phyloP scores from a whole-genome alignment of 2,329 filamentous ascomycete genomes.

The Purpureocillium takamizusanense region DNA sequence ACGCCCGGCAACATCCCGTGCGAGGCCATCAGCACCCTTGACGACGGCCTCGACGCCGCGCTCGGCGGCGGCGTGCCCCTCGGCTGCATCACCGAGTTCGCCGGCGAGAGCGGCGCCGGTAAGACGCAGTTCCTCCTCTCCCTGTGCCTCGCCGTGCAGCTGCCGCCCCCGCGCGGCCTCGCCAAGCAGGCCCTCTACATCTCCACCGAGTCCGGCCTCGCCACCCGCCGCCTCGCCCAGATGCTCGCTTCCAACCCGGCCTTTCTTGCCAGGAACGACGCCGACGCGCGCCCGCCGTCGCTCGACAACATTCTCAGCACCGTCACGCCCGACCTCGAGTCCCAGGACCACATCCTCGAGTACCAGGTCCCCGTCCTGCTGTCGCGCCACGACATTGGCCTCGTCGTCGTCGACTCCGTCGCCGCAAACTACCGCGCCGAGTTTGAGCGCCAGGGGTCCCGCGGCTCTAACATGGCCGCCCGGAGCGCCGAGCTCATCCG shows the following conservation, averaged over 20 bases:
- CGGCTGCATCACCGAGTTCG: slow-evolving; percentile 78
- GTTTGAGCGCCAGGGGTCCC: slow-evolving; percentile 53
- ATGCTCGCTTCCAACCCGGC: slow-evolving; percentile 60
- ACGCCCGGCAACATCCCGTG: slow-evolving; percentile 24
- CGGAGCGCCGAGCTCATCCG: slow-evolving; percentile 69
- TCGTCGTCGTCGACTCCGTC: slow-evolving; percentile 83
- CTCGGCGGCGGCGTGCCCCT: slow-evolving; percentile 74
- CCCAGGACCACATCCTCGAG: slow-evolving; percentile 87
- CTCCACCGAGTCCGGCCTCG: slow-evolving; percentile 80
- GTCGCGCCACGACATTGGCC: slow-evolving; percentile 63
- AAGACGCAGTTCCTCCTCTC: slow-evolving; percentile 92
- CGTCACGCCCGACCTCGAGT: slow-evolving; percentile 80
- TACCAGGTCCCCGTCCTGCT: slow-evolving; percentile 89
- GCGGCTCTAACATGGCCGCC: slow-evolving; percentile 56
- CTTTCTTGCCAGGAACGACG: slow-evolving; percentile 30
- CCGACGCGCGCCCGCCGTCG: slow-evolving; percentile 37
- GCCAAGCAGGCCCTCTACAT: slow-evolving; percentile 78
- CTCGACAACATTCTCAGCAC: slow-evolving; percentile 73
- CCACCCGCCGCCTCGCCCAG: slow-evolving; percentile 73
- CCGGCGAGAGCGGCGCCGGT: slow-evolving; percentile 86
- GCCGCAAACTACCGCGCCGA: slow-evolving; percentile 94
- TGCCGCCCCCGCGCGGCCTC: slow-evolving; percentile 63
- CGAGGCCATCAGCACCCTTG: slow-evolving; percentile 69
- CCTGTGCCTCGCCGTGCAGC: slow-evolving; percentile 75
- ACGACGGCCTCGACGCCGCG: slow-evolving; percentile 57